These are phyloP conservation scores for Kodamaea anthophila DNA, from an alignment of 1,139 yeast species.

Conservation along the genomic window DNA sequence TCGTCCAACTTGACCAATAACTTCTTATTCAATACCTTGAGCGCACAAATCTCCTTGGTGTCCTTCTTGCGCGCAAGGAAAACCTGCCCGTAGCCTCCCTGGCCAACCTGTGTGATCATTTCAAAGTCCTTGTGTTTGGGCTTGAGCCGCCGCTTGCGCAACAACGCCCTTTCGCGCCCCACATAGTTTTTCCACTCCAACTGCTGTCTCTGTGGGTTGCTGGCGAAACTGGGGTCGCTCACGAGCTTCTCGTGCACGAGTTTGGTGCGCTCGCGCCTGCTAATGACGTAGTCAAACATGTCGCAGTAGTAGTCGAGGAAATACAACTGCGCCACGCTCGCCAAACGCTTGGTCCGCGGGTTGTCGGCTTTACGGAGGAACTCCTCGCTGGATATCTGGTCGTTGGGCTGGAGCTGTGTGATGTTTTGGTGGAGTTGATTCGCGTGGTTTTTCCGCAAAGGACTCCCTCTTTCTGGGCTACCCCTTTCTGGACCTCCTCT, in stretches of 20 bases:
- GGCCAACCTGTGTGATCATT: slow-evolving; percentile 96
- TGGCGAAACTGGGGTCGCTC: slow-evolving; percentile 34
- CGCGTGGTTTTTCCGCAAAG: slow-evolving; percentile 6
- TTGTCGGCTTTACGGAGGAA: slow-evolving; percentile 57
- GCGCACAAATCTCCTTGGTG: slow-evolving; percentile 91
- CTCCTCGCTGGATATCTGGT: slow-evolving; percentile 31
- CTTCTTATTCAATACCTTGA: slow-evolving; percentile 85
- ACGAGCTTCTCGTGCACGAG: slow-evolving; percentile 57
- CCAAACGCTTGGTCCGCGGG: slow-evolving; percentile 78
- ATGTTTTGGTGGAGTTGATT: slow-evolving; percentile 28
- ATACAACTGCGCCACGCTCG: slow-evolving; percentile 77
- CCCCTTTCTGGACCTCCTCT: slow-evolving; percentile 21
- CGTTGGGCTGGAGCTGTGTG: slow-evolving; percentile 26
- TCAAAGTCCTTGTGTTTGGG: slow-evolving; percentile 94
- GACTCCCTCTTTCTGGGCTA: slow-evolving; percentile 21
- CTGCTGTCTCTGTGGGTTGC: slow-evolving; percentile 44
- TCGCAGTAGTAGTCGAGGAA: slow-evolving; percentile 95
- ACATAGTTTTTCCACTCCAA: slow-evolving; percentile 76
- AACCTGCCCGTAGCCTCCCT: slow-evolving; percentile 98
- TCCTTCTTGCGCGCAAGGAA: slow-evolving; percentile 91
- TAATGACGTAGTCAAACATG: slow-evolving; percentile 86
- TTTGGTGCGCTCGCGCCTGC: slow-evolving; percentile 71
- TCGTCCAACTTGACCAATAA: slow-evolving; percentile 85
- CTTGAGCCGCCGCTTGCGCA: slow-evolving; percentile 84
- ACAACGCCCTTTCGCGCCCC: slow-evolving; percentile 76